These are phyloP conservation scores for Fusarium pininemorale DNA, from an alignment of 2,329 filamentous ascomycete species.

Conservation along the genomic window DNA sequence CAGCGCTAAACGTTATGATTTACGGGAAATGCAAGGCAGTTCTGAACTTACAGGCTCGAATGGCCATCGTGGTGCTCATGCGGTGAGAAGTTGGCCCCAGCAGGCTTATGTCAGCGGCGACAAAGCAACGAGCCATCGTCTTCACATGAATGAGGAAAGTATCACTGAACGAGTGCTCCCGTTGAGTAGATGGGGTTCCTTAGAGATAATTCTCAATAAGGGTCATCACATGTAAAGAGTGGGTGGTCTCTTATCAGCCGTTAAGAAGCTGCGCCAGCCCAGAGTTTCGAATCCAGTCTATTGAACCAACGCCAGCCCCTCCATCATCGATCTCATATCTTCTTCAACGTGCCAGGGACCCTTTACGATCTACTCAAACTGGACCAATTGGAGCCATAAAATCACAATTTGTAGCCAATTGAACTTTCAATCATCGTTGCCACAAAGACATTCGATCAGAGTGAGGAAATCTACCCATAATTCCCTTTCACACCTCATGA, in stretches of 20 bases:
- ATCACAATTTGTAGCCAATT: background rate
- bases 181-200: background rate
- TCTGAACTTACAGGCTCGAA: slow-evolving; percentile 8
- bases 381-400: slow-evolving; percentile 1
- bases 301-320: slow-evolving; percentile 22
- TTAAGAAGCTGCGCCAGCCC: background rate
- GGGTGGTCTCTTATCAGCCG: background rate
- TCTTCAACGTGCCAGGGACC: slow-evolving; percentile 30
- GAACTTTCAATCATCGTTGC: background rate
- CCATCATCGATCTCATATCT: slow-evolving; percentile 31
- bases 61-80: slow-evolving; percentile 5
- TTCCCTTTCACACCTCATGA: slow-evolving; percentile 17
- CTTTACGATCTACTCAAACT: background rate
- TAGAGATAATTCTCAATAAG: background rate
- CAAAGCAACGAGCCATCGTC: background rate
- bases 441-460: background rate
- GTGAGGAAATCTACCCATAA: background rate
- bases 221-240: slow-evolving; percentile 20
- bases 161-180: background rate
- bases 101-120: slow-evolving; percentile 34
- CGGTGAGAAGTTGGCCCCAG: slow-evolving; percentile 28
- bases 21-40: background rate
- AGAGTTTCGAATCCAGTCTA: background rate
- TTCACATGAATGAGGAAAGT: background rate
- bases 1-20: background rate